Conservation (phyloP, 768 basidiomycete species). For the Serendipita sp. region DNA sequence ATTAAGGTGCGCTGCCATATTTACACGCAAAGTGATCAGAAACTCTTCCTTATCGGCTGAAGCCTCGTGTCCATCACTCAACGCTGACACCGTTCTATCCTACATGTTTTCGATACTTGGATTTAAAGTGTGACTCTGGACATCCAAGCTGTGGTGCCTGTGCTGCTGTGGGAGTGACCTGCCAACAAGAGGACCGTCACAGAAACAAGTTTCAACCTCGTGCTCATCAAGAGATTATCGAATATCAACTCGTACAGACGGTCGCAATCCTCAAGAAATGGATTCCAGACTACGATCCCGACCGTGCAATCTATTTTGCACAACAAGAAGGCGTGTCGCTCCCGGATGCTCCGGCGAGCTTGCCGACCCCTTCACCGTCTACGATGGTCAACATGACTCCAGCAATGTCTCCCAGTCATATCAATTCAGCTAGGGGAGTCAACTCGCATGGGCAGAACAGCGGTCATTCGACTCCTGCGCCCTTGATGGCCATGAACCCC, state of each 20-base stretch:
- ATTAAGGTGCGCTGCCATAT: slow-evolving; percentile 66
- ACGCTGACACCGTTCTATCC: slow-evolving; percentile 13
- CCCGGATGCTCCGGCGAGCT: slow-evolving; percentile 5
- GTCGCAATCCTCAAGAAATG: slow-evolving; percentile 61
- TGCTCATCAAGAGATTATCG: slow-evolving; percentile 69
- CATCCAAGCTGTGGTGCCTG: slow-evolving; percentile 79
- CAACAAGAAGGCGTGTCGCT: slow-evolving; percentile 51
- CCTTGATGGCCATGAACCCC: neutral
- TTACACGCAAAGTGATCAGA: slow-evolving; percentile 17
- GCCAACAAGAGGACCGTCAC: slow-evolving; percentile 81
- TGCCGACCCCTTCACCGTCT: slow-evolving; percentile 12
- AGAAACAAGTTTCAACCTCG: slow-evolving; percentile 73
- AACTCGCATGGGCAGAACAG: slow-evolving; percentile 10
- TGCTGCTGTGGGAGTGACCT: slow-evolving; percentile 58
- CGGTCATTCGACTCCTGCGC: neutral
- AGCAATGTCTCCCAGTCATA: slow-evolving; percentile 15
- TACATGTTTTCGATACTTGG: neutral
- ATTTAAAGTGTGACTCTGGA: slow-evolving; percentile 69
- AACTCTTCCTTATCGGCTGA: slow-evolving; percentile 15
- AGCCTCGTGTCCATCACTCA: slow-evolving; percentile 10
- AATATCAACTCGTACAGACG: slow-evolving; percentile 65
- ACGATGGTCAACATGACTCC: neutral
- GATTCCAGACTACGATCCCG: slow-evolving; percentile 50
- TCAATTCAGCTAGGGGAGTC: slow-evolving; percentile 21
- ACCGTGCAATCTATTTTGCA: slow-evolving; percentile 48